Base-by-base conservation (phyloP, 2,329 filamentous ascomycete species). In the Cladorrhinum sp. region DNA sequence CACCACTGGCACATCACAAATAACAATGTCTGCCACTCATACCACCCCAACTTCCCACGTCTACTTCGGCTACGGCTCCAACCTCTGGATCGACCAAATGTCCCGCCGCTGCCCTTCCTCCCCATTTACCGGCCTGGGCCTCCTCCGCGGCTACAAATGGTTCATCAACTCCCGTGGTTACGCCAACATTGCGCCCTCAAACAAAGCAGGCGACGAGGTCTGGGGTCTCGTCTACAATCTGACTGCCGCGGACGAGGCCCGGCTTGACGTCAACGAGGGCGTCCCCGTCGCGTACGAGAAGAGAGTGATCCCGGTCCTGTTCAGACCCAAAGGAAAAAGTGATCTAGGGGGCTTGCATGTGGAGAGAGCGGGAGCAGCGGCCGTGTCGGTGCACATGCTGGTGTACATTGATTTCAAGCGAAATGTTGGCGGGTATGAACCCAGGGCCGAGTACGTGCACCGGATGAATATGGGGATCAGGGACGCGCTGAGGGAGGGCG, bases 61-160 rank as follows among this genome's bases (percentile, higher is more conserved):
- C 65, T 90, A 90, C 77, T 90, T 91, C 70, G 88, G 83, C 68
- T 91, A 88, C 73, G 88, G 88, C 64, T 86, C 82, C 71, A 91
- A 91, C 72, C 80, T 91, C 61, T 89, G 86, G 71, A 80, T 80
- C 0, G 73, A 79, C 26, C 87, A 90, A 73, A 91, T 91, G 88
- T 67, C 67, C 3, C 66, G 71, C 51, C 85, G 87, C 57, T 91
- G 88, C 69, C 86, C 85, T 58, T 72, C 70, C 14, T 83, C 84
- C 1, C 74, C 71, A 12, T 83, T 84, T 57, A 70, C 85, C 6
- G 85, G 85, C 49, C 75, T 89, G 55, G 88, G 80, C 2, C 73
- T 81, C 20, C 78, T 91, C 2, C 69, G 72, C 1, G 75, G 76
- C 46, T 88, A 85, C 77, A 75, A 72, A 50, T 91, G 86, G 86